Evolutionary conservation across 2,329 filamentous ascomycete species (phyloP).

Genomic region (Penicillium paneum): DNA sequence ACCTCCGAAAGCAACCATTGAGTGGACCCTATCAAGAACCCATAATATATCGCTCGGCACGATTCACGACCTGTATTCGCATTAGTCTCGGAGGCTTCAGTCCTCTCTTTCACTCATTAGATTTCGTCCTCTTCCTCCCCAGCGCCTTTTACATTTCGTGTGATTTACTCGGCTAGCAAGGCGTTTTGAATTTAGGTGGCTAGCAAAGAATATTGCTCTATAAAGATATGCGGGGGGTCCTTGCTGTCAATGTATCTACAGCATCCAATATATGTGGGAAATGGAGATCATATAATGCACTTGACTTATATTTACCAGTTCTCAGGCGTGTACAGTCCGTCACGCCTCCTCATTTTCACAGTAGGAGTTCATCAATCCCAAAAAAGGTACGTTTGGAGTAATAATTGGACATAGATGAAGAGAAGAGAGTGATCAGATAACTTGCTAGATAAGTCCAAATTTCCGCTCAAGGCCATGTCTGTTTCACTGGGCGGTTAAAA

Average conservation of each 20-base stretch:
- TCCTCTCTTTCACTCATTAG: not conserved
- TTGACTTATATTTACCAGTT: not conserved
- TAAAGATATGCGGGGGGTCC: not conserved
- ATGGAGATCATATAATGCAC: not conserved
- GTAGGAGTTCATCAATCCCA: no score
- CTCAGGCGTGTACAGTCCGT: not conserved
- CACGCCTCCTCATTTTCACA: not conserved
- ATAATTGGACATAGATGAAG: not conserved
- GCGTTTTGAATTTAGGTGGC: conserved; percentile 20
- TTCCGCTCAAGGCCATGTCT: not conserved
- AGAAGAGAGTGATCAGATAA: not conserved
- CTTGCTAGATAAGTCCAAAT: no score
- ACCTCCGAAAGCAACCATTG: not conserved
- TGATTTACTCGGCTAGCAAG: conserved; percentile 23
- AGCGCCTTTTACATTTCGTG: conserved; percentile 3
- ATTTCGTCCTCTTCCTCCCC: conserved; percentile 8
- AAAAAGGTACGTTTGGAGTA: not conserved
- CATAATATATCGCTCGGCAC: conserved; percentile 6
- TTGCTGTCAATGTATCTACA: not conserved
- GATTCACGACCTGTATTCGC: conserved; percentile 25
- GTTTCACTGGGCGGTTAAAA: conserved; percentile 11
- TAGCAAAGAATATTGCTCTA: not conserved
- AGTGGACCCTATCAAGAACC: not conserved
- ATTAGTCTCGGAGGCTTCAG: conserved; percentile 9
- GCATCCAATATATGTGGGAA: not conserved